phyloP scores from a whole-genome alignment of 768 basidiomycete species.

The Mycena kentingensis region DNA sequence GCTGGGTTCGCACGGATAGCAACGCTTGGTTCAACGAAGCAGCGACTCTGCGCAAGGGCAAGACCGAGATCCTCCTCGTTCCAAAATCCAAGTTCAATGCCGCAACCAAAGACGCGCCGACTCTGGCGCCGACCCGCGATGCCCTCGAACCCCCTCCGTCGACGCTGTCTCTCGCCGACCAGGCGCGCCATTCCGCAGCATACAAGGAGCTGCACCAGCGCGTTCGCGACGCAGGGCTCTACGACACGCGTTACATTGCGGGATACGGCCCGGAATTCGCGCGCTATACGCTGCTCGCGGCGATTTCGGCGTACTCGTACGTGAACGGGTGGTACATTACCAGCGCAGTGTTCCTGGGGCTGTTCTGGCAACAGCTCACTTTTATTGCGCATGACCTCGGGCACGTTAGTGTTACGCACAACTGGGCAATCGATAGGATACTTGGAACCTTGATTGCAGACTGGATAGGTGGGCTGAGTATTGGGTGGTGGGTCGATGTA shows the following conservation, averaged over 20 bases:
- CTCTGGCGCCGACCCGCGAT: conserved; percentile 41
- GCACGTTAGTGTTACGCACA: conserved; percentile 90
- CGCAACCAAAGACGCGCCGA: too few relatives aligned
- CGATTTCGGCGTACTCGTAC: conserved; percentile 63
- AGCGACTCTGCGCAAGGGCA: conserved; percentile 34
- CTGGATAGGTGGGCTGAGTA: conserved; percentile 88
- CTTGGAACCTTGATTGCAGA: conserved; percentile 80
- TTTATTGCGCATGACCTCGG: conserved; percentile 95
- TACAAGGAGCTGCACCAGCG: conserved; percentile 79
- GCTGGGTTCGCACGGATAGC: conserved; percentile 69
- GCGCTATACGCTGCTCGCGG: conserved; percentile 73
- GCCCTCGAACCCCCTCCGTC: conserved; percentile 57
- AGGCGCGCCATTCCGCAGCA: conserved; percentile 70
- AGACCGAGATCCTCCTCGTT: conserved; percentile 65
- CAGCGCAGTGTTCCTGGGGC: conserved; percentile 81
- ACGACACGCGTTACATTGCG: conserved; percentile 76
- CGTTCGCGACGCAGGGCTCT: conserved; percentile 78
- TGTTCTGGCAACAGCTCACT: conserved; percentile 93
- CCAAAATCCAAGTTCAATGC: too few relatives aligned
- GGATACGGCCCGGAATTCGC: conserved; percentile 89
- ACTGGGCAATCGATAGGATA: conserved; percentile 79
- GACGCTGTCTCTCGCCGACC: conserved; percentile 54
- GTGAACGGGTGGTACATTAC: conserved; percentile 61
- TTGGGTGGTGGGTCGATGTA: conserved; percentile 98
- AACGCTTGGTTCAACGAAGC: conserved; percentile 70